These are phyloP conservation scores for Dothiorella sarmentorum DNA, from an alignment of 2,329 filamentous ascomycete genomes.

Conservation along the genomic window DNA sequence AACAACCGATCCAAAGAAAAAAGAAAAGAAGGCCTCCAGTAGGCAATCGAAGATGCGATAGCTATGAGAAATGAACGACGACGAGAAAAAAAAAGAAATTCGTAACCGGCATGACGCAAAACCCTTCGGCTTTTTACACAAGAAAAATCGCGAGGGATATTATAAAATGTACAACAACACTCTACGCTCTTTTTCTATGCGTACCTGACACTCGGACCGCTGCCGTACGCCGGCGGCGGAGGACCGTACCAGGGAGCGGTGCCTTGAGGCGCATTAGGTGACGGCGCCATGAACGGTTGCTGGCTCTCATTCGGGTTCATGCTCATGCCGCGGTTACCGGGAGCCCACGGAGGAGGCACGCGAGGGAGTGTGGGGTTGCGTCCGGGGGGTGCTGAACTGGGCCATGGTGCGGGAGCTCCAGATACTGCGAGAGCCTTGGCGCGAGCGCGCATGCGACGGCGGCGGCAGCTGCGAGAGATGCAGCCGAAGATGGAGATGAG, in stretches of 20 bases:
- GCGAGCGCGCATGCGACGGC: neutral
- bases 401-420: neutral
- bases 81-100: neutral
- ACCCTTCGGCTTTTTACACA: neutral
- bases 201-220: neutral
- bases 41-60: neutral
- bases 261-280: neutral
- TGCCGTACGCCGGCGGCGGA: conserved; percentile 5
- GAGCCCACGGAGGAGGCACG: conserved; percentile 12
- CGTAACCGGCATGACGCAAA: neutral
- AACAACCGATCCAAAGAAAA: neutral
- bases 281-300: neutral
- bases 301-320: conserved; percentile 4
- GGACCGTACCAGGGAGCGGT: conserved; percentile 7
- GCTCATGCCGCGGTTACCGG: neutral
- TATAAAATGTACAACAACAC: neutral
- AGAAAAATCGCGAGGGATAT: neutral
- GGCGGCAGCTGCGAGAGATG: conserved; percentile 55
- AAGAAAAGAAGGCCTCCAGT: neutral
- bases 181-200: neutral
- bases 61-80: too few relatives aligned
- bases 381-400: neutral
- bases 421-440: neutral
- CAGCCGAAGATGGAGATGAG: conserved; percentile 64
- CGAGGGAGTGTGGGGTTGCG: neutral